phyloP scores from a whole-genome alignment of 768 basidiomycete species.

The Suillus variegatus region DNA sequence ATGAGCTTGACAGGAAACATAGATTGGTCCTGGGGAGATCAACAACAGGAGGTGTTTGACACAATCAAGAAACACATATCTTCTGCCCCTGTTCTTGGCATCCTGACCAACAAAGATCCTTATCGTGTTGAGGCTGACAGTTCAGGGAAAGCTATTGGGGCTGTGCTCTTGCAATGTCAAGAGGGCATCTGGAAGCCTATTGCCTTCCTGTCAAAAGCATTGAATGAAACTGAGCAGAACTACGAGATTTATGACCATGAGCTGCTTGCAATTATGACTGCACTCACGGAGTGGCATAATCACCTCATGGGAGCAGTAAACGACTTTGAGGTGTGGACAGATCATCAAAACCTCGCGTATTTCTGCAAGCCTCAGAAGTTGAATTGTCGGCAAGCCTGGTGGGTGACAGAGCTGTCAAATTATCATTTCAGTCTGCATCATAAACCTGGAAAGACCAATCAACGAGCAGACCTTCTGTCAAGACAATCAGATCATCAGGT shows the following conservation, averaged over 20 bases:
- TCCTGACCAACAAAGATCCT: conserved; percentile 13
- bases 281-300: conserved; percentile 34
- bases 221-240: conserved; percentile 39
- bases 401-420: conserved; percentile 37
- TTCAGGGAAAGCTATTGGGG: conserved; percentile 35
- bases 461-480: conserved; percentile 29
- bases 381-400: conserved; percentile 42
- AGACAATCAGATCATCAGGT: conserved; percentile 23
- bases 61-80: conserved; percentile 29
- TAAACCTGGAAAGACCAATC: conserved; percentile 28
- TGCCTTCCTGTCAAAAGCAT: conserved; percentile 37
- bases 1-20: conserved; percentile 29
- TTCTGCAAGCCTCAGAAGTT: conserved; percentile 41
- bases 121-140: conserved; percentile 32
- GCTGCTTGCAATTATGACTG: conserved; percentile 46
- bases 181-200: conserved; percentile 36
- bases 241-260: conserved; percentile 51
- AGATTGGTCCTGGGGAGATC: conserved; percentile 27
- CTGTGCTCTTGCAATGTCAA: conserved; percentile 26
- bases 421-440: conserved; percentile 37
- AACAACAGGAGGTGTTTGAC: conserved; percentile 27
- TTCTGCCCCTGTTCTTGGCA: conserved; percentile 26
- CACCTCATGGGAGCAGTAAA: neutral
- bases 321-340: neutral
- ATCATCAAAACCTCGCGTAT: conserved; percentile 41